Conservation (phyloP, 2,329 filamentous ascomycete genomes). For the Neofusicoccum laricinum region DNA sequence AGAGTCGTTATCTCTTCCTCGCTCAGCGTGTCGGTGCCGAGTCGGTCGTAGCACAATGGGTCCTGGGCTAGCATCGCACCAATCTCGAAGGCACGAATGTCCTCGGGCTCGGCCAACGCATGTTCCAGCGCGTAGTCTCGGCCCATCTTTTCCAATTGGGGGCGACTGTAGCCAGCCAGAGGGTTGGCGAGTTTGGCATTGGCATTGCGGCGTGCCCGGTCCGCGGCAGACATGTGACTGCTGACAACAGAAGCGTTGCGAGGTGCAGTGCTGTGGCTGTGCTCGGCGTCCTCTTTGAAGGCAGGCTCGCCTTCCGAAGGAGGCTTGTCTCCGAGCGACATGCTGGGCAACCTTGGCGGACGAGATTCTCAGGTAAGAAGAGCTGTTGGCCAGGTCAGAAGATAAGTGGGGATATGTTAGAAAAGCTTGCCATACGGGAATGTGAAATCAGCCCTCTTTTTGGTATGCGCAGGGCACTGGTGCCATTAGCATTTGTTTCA, state of each 20-base stretch:
- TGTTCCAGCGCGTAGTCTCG: constrained; percentile 57
- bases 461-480: neutral
- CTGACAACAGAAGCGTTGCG: constrained; percentile 23
- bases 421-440: neutral
- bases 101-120: constrained; percentile 35
- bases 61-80: constrained; percentile 29
- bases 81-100: constrained; percentile 30
- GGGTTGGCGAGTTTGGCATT: constrained; percentile 55
- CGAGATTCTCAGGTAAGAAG: neutral
- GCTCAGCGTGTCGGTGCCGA: constrained; percentile 46
- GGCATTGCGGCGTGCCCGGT: constrained; percentile 32
- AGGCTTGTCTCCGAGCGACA: constrained; percentile 10
- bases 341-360: constrained; percentile 3
- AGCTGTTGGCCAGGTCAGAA: neutral
- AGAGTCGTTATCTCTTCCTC: constrained; percentile 58
- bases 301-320: constrained; percentile 20
- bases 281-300: constrained; percentile 17
- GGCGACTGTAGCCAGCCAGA: constrained; percentile 46
- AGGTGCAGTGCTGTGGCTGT: neutral
- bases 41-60: constrained; percentile 20
- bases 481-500: neutral
- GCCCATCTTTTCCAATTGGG: constrained; percentile 55
- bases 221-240: constrained; percentile 34
- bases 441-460: neutral
- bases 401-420: neutral